A percentile compares a stretch with the other conserved stretches of the same genome.
These are phyloP conservation scores for Wickerhamomyces rabaulensis DNA, from an alignment of 805 yeast genomes.

Conservation along the genomic window DNA sequence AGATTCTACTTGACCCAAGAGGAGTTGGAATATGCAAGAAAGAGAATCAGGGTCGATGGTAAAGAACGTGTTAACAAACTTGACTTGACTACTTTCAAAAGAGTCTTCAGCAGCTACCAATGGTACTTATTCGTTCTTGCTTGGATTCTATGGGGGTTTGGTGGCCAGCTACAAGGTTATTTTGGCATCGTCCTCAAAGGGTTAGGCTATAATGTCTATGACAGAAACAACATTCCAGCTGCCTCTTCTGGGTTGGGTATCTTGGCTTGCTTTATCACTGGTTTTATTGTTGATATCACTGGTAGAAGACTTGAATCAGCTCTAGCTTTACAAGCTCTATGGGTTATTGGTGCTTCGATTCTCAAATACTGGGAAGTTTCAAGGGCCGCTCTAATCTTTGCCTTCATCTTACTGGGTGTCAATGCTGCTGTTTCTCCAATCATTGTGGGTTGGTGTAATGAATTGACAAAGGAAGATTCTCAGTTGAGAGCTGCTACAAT, in stretches of 20 bases:
- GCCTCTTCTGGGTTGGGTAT: constrained; percentile 16
- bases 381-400: constrained; percentile 12
- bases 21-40: constrained; percentile 12
- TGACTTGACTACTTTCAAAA: constrained; percentile 13
- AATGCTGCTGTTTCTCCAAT: constrained; percentile 14
- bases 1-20: constrained; percentile 13
- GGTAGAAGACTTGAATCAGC: constrained; percentile 16
- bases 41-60: constrained; percentile 12
- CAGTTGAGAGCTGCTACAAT: constrained; percentile 19
- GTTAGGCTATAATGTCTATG: constrained; percentile 18
- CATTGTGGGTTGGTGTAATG: constrained; percentile 22
- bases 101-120: constrained; percentile 15
- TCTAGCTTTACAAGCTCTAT: constrained; percentile 2
- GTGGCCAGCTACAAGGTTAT: constrained; percentile 8
- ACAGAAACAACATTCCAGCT: constrained; percentile 21
- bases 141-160: constrained; percentile 12
- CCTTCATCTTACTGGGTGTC: constrained; percentile 13
- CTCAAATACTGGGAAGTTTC: constrained; percentile 14
- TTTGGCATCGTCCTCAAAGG: constrained; percentile 17
- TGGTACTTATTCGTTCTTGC: constrained; percentile 17
- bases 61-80: constrained; percentile 13
- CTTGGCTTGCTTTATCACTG: constrained; percentile 12
- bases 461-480: constrained; percentile 20
- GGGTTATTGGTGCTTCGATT: constrained; percentile 15
- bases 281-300: constrained; percentile 14